Percentiles rank a stretch among this genome's conserved stretches.
phyloP scores from a whole-genome alignment of 495 filamentous ascomycete genomes.

The Corynascus novoguineensis region DNA sequence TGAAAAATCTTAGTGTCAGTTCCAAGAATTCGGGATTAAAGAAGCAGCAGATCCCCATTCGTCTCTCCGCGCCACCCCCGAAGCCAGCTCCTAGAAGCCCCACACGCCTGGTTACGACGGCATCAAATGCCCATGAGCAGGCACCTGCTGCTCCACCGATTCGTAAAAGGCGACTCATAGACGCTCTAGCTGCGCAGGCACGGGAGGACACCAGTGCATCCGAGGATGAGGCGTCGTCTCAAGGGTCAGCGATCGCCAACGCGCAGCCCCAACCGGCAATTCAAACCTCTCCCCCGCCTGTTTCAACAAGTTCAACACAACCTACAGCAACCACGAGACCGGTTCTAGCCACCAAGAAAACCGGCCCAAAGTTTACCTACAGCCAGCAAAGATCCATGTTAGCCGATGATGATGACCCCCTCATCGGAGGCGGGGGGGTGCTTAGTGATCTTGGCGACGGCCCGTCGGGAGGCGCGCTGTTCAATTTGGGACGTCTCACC shows the following conservation, averaged over 20 bases:
- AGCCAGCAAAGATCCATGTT: constrained; percentile 46
- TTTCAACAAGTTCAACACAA: background rate
- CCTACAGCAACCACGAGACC: constrained; percentile 16
- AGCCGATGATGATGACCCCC: constrained; percentile 39
- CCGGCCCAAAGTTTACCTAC: constrained; percentile 41
- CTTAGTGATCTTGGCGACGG: constrained; percentile 26
- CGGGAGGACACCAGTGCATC: constrained; percentile 18
- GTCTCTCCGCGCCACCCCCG: constrained; percentile 26
- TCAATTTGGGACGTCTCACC: constrained; percentile 34
- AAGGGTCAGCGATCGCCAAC: background rate
- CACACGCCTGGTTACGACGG: constrained; percentile 5
- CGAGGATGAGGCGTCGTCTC: constrained; percentile 17
- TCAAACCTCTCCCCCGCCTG: constrained; percentile 18
- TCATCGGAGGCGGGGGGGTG: constrained; percentile 24
- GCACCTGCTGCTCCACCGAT: constrained; percentile 6
- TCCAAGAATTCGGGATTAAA: constrained; percentile 9
- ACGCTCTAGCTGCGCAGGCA: constrained; percentile 47
- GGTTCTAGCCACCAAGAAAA: constrained; percentile 20
- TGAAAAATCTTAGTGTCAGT: constrained; percentile 25
- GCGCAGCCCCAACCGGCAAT: constrained; percentile 7
- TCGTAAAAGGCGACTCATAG: constrained; percentile 49
- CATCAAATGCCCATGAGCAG: background rate
- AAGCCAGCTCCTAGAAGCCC: constrained; percentile 12
- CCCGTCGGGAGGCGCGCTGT: constrained; percentile 31
- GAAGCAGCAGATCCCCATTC: constrained; percentile 37